Evolutionary conservation across 495 filamentous ascomycete species (phyloP), one percentile per base, ranked within the genome.

Genomic region (Astrothelium subdiscretum): DNA sequence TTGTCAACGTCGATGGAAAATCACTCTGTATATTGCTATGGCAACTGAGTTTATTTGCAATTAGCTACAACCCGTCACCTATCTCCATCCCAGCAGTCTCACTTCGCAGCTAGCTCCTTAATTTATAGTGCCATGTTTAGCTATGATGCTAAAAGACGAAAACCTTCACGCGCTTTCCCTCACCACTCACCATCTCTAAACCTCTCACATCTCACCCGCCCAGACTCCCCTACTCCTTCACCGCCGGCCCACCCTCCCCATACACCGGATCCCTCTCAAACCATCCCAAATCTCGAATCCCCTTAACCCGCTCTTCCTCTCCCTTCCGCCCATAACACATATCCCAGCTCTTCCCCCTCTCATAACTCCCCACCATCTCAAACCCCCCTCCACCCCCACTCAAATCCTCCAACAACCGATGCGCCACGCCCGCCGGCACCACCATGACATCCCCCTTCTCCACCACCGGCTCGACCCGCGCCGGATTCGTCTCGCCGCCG

Each of bases 361-460:
- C 84, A 76, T 88, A 89, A 54, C 77, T 78, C 12, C 85, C 86
- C 6, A 90, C 80, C 83, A 88, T 89, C 63, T 77, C 71, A 70
- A 90, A 88, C 3, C 69, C 75, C 40, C 75, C 71, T 29, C 74
- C 74, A 22, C 31, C 70, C 20, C 43, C 43, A 20, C n/a, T 74
- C 31, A 80, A 57, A 68, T 88, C 83, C 59, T 82, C 74, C 31
- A 87, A 68, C 44, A 88, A 72, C 22, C 83, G 73, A 76, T 89
- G 83, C 12, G 75, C 79, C 10, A 89, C 83, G 1, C 86, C 86
- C 1, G 85, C 85, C 2, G 85, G 85, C 15, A 90, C 73, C 60
- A 89, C 75, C 12, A 90, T 78, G 40, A 85, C 76, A 76, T 88
- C 86, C 15, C 85, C 85, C 59, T 71, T 76, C 61, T 75, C 64